Evolutionary conservation across 257 asterid species (phyloP).

Genomic region (Solanum tarapatanum): DNA sequence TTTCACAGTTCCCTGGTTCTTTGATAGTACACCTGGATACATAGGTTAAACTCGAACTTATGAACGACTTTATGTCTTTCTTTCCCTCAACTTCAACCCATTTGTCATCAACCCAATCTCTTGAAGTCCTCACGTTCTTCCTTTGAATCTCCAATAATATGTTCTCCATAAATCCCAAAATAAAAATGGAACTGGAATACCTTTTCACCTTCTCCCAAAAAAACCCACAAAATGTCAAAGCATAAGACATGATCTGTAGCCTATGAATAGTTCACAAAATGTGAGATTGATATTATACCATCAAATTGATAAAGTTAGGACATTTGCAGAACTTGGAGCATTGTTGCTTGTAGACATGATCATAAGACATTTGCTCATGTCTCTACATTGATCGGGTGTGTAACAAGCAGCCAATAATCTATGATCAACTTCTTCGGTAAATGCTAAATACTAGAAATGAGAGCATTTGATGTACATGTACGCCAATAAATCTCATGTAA

Average conservation of each 20-base stretch:
- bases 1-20: neutral
- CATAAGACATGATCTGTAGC: neutral
- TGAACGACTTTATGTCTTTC: conserved; percentile 26
- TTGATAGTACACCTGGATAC: neutral
- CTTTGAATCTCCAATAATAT: conserved; percentile 17
- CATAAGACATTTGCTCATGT: neutral
- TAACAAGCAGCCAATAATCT: no score
- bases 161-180: conserved; percentile 12
- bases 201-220: neutral
- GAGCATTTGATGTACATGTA: no score
- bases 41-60: neutral
- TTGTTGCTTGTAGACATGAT: neutral
- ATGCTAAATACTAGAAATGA: no score
- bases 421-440: no score
- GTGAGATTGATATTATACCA: neutral
- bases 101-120: conserved; percentile 34
- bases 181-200: neutral
- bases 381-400: neutral
- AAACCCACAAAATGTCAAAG: neutral
- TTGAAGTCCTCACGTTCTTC: conserved; percentile 33
- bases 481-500: no score
- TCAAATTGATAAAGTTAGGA: neutral
- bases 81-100: conserved; percentile 29
- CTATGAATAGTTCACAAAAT: neutral
- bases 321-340: neutral